A percentile compares a stretch with the other conserved stretches of the same genome.
phyloP scores from a whole-genome alignment of 768 basidiomycete genomes.

The Suillus bovinus region DNA sequence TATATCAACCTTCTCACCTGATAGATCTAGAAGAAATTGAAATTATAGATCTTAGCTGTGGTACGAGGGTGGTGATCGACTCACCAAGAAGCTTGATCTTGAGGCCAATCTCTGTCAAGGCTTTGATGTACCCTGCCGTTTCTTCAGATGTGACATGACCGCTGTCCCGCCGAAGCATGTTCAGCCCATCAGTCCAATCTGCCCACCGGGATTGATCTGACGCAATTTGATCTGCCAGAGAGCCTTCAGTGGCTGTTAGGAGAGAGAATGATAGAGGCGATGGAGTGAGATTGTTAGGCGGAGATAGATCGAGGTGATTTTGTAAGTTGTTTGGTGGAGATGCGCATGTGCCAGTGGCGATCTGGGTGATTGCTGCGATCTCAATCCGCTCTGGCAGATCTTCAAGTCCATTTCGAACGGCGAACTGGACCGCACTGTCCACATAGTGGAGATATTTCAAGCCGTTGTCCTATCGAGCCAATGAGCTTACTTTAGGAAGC shows the following conservation, averaged over 20 bases:
- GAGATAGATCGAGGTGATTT: slow-evolving; percentile 60
- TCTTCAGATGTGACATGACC: slow-evolving; percentile 84
- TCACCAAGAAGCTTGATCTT: slow-evolving; percentile 87
- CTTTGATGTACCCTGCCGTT: slow-evolving; percentile 83
- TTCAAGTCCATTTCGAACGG: slow-evolving; percentile 77
- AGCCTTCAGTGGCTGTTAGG: slow-evolving; percentile 65
- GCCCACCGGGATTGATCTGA: slow-evolving; percentile 80
- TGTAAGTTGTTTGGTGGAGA: slow-evolving; percentile 65
- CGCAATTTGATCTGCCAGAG: slow-evolving; percentile 77
- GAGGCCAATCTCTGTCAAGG: slow-evolving; percentile 86
- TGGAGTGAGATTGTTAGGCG: slow-evolving; percentile 50
- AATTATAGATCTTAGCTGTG: not conserved
- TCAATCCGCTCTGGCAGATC: slow-evolving; percentile 89
- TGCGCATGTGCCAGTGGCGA: slow-evolving; percentile 72
- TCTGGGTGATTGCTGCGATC: slow-evolving; percentile 74
- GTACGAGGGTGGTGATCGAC: slow-evolving; percentile 23
- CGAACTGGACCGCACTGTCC: slow-evolving; percentile 78
- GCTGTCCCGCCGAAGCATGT: slow-evolving; percentile 80
- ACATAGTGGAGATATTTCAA: slow-evolving; percentile 83
- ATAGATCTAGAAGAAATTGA: slow-evolving; percentile 60
- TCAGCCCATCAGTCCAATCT: slow-evolving; percentile 93
- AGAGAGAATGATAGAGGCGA: slow-evolving; percentile 80
- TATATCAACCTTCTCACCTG: slow-evolving; percentile 88
- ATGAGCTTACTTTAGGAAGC: slow-evolving; percentile 6
- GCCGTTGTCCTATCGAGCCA: slow-evolving; percentile 62